Evolutionary conservation across 2,329 filamentous ascomycete genomes (phyloP), one percentile per base, ranked within the genome.

Genomic region (Grosmannia clavigera): DNA sequence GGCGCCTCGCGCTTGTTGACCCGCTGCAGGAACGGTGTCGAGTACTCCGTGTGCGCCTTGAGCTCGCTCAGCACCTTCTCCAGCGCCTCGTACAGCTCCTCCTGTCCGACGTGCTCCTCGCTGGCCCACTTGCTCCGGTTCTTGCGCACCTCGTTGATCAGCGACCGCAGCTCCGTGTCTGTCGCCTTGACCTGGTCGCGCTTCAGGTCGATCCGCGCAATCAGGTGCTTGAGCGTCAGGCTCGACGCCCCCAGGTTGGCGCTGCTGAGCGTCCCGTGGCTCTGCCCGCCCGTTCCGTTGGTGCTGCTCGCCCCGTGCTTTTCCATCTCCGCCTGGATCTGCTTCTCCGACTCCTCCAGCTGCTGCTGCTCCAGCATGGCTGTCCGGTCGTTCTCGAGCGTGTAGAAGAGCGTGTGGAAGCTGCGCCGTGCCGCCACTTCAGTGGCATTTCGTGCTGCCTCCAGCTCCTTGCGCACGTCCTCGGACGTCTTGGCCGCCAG

Each of bases 51-150:
- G 76, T 95, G 92, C 43, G 94, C 94, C 73, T 97, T 97, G 60
- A 99, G 83, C 72, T 97, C 92, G 69, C 92, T 95, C 68, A 99
- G 79, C 58, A 99, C 94, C 75, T 97, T 97, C 72, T 99, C 94
- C 16, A 94, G 80, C 12, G 94, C 90, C 75, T 99, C 94, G 70
- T 99, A 99, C 6, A 99, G 80, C 73, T 99, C 94, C 73, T 99
- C 94, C 73, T 99, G 94, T 62, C 94, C 92, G 63, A 99, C 87
- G 66, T 95, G 94, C 67, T 99, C 94, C 72, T 97, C 94, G 71
- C 88, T 97, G 3, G 94, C 92, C 94, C 94, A 99, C 75, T 99
- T 99, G 73, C 92, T 97, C 68, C 94, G 82, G 67, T 97, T 97
- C 73, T 97, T 99, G 64, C 94, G 84, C 22, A 99, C 94, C 73